Base-by-base conservation (phyloP, 352 stramenopile genomes). In the Pythium pyrilobum region DNA sequence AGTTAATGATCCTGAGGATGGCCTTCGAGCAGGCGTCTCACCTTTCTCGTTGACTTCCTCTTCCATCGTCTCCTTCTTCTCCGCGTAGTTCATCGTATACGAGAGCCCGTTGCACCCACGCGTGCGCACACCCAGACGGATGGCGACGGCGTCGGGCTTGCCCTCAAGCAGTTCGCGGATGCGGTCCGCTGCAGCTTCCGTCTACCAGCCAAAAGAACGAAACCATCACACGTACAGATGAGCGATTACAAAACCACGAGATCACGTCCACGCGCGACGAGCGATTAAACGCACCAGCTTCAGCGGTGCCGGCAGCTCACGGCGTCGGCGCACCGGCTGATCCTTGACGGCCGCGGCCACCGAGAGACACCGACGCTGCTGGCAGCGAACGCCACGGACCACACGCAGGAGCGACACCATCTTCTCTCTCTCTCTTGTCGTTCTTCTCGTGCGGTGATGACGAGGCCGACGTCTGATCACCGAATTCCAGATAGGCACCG, bases 51-150 rank as follows among this genome's bases (percentile, higher is more conserved):
- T 74, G 64, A 98, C 95, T 74, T 97, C 88, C 59, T 98, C 88
- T 69, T 99, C 94, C 49, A 97, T 74, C 41, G 89, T 88, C 43
- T 95, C 85, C 58, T 95, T 92, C 69, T 98, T 95, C 49, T 96
- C 91, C 15, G 95, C 96, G 72, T 99, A 99, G 74, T 99, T 99
- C 70, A 99, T 92, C 15, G 97, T 99, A 73, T 99, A 99, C 25
- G 90, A 98, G 20, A 99, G 65, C 0, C 97, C 97, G 73, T 99
- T 99, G 77, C 97, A 99, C 23, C 97, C 97, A 45, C 85, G 78
- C 40, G 94, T 92, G 75, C 95, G 93, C 37, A 98, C 96, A 31
- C 96, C 96, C 23, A 99, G 74, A 13, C 93, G 87, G 43, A 99
- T 98, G 12, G 95, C 97, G 38, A 98, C 64, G 4, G 93, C 89